Evolutionary conservation across 495 filamentous ascomycete species (phyloP), one percentile per base, ranked within the genome.

Genomic region (Letharia columbiana): DNA sequence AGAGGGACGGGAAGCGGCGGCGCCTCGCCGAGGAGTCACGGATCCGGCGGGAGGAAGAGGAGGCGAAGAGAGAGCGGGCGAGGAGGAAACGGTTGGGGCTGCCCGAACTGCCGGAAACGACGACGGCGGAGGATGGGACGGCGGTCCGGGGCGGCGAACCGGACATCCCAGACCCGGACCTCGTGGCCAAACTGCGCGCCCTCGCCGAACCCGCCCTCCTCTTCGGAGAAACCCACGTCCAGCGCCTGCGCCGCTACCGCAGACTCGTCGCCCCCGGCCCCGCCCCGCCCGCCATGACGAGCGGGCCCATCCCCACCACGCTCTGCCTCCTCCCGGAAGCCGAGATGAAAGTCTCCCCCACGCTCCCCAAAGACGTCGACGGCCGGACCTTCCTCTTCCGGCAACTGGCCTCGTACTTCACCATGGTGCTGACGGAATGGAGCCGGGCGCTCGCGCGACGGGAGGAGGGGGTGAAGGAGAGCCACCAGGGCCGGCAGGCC

Each of bases 331-430:
- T 98, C 12, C 82, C 87, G 0, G 92, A 96, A 78, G 81, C 84
- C 68, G 86, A 94, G 60, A 97, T 98, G 92, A 90, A 91, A 72
- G 84, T 98, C 11, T 78, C 86, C 6, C 71, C 76, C 44, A 83
- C 77, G 28, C 73, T 87, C 54, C 90, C 85, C 10, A 86, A 73
- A 70, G 76, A 72, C 44, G 50, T 60, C 28, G 81, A 81, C 18
- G 84, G 75, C 0, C 83, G 84, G 15, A 74, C 80, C 31, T 88
- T 86, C 73, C 78, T 98, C 45, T 92, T 88, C 82, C 83, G 92
- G 1, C 94, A 98, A 77, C 81, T 98, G 64, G 88, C 88, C 8
- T 90, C 88, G 18, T 98, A 96, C 75, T 98, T 98, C 80, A 90
- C 87, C 67, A 89, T 98, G 86, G 85, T 98, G 28, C 79, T 98